Conservation (phyloP, 306 rosid genomes). For the Cyclanthera cordifolia region DNA sequence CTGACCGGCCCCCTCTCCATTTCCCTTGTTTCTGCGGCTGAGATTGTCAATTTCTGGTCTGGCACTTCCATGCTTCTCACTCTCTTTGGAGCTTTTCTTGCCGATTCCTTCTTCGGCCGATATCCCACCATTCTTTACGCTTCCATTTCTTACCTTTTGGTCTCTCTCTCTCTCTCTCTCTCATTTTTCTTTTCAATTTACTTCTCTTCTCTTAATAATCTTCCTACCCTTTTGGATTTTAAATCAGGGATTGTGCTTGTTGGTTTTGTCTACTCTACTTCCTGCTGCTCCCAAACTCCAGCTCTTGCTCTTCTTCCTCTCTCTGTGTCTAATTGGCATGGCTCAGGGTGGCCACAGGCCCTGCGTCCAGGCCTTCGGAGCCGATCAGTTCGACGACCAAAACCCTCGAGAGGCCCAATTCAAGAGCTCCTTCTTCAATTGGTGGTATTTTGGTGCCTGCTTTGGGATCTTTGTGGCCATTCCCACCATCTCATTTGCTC, state of each 20-base stretch:
- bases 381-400: slow-evolving; percentile 53
- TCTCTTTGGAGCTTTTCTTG: slow-evolving; percentile 31
- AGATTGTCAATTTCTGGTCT: slow-evolving; percentile 28
- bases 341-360: slow-evolving; percentile 73
- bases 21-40: slow-evolving; percentile 29
- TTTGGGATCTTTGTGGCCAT: slow-evolving; percentile 25
- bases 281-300: slow-evolving; percentile 27
- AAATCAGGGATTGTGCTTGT: slow-evolving; percentile 45
- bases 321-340: slow-evolving; percentile 47
- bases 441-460: slow-evolving; percentile 61
- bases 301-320: slow-evolving; percentile 34
- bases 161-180: no score
- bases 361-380: slow-evolving; percentile 70
- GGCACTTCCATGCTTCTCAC: slow-evolving; percentile 28
- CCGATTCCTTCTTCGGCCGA: slow-evolving; percentile 35
- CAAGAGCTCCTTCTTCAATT: slow-evolving; percentile 70
- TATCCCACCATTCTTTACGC: slow-evolving; percentile 25
- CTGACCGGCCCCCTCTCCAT: slow-evolving; percentile 28
- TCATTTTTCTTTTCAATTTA: no score
- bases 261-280: slow-evolving; percentile 41
- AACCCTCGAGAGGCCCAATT: slow-evolving; percentile 45
- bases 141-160: slow-evolving; percentile 26
- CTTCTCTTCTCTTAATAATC: no score
- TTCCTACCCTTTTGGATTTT: no score
- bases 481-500: slow-evolving; percentile 24